Base-by-base conservation (phyloP, 306 rosid species). In the Corylus americana region DNA sequence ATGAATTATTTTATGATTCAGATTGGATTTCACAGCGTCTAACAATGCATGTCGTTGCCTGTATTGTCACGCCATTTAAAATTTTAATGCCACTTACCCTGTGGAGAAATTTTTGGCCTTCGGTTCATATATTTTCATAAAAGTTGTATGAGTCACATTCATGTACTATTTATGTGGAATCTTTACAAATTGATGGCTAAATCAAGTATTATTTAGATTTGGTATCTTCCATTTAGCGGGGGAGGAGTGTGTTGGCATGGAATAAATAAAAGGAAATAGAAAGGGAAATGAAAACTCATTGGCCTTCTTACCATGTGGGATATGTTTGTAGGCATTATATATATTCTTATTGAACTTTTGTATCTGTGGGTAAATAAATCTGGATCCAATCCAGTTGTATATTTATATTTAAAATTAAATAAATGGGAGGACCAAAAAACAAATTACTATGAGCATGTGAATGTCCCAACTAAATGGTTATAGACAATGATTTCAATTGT, bases 401-500 rank as follows among this genome's bases (percentile, higher is more conserved):
- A 11, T 10, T 25, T 12, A 29, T 12, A 63, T 29, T 29, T 29
- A 31, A 31, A 31, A 27, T 42, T 42, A 18, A 16, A 16, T 12
- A 31, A 63, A 63, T 11, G 45, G 7, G 31, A 63, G 70, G 44
- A 13, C 9, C 44, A 12, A 64, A 9, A 42, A 18, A 6, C 16
- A 67, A 39, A 37, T n/a, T 17, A 67, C 50, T 18, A 67, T 17
- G 7, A 39, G 7, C 72, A 67, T 67, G 51, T 67, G 72, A 42
- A 37, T 37, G 50, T 39, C 71, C 71, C 71, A 18, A 67, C 71
- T 39, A 67, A 42, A 64, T 37, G 20, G 45, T 37, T 20, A 53
- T 13, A 59, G 37, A 59, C 66, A 64, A 64, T 64, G 42, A 64
- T 64, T 14, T 35, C 22, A 42, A 39, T n/a, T 67, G 72, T 67